Evolutionary conservation across 257 asterid species (phyloP), one percentile per base, ranked within the genome.

Genomic region (Cinchona pubescens): DNA sequence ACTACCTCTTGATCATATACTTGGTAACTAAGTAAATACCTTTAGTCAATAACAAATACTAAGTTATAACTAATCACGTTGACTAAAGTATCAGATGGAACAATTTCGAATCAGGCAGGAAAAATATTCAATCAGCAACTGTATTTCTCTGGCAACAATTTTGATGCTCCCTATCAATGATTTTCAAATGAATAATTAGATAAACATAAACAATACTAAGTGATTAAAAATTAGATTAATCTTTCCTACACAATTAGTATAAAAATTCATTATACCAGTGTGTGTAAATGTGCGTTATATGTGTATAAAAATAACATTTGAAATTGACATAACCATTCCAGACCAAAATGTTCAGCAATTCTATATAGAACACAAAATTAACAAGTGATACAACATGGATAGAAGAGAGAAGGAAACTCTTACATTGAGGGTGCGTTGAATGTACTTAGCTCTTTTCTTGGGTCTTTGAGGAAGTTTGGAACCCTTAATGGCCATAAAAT

Each of bases 381-480:
- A 13, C 43, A 53, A 62, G 23, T 42, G 67, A 7, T 40, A 38
- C 23, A 60, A 5, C 14, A 67, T 23, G 25, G 3, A 25, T 61
- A 30, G 25, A 43, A 49, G 64, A 62, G 48, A 43, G 23, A 40
- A n/a, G 72, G 78, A n/a, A n/a, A n/a, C n/a, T 82, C 96, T 93
- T 73, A 93, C 98, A 77, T 90, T 93, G 86, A 93, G 90, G 48
- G 94, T 89, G 9, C 97, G 95, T 78, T 93, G 98, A 76, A 93
- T 87, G 61, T 86, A 75, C 76, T 93, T 93, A 32, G 97, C 96
- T 74, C 98, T 79, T 75, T 93, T 93, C 87, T 93, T 93, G 71
- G 98, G 98, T 79, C 98, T 87, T 69, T 93, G 98, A 73, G 98
- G 98, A 2, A 90, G 96, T 79, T 90, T 93, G 71, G 98, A 93